Percentiles rank a stretch among this genome's conserved stretches.
Evolutionary conservation across 2,329 filamentous ascomycete genomes (phyloP).

Genomic region (Fonsecaea monophora): DNA sequence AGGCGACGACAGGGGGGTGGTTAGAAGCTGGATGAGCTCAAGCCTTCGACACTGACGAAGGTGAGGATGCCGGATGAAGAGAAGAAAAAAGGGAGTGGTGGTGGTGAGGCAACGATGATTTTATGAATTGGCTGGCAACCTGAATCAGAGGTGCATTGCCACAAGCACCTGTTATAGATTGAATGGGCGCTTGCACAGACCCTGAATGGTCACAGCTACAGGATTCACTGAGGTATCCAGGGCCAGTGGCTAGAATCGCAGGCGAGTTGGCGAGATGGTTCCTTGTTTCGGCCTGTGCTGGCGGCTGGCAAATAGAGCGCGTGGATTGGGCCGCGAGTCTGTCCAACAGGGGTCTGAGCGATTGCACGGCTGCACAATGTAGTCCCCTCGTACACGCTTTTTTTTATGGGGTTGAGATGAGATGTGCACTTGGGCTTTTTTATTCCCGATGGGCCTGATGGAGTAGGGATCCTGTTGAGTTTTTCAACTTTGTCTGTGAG

Average conservation of each 20-base stretch:
- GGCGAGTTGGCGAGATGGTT: conserved; percentile 17
- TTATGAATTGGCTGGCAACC: conserved; percentile 21
- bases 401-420: neutral
- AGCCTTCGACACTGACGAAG: conserved; percentile 33
- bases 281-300: conserved; percentile 32
- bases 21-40: conserved; percentile 22
- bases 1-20: conserved; percentile 11
- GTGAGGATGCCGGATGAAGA: conserved; percentile 19
- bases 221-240: conserved; percentile 24
- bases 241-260: conserved; percentile 22
- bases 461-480: conserved; percentile 7
- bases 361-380: neutral
- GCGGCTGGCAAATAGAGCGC: conserved; percentile 29
- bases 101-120: conserved; percentile 19
- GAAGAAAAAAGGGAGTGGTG: neutral
- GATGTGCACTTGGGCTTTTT: conserved; percentile 4
- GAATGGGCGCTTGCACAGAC: conserved; percentile 22
- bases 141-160: conserved; percentile 16
- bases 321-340: conserved; percentile 32
- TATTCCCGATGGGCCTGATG: conserved; percentile 13
- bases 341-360: conserved; percentile 10
- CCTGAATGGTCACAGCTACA: conserved; percentile 27
- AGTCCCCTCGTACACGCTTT: neutral
- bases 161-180: conserved; percentile 22
- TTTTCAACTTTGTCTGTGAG: neutral